Conservation (phyloP, 75 land plant genomes). For the Selaginella tamariscina region DNA sequence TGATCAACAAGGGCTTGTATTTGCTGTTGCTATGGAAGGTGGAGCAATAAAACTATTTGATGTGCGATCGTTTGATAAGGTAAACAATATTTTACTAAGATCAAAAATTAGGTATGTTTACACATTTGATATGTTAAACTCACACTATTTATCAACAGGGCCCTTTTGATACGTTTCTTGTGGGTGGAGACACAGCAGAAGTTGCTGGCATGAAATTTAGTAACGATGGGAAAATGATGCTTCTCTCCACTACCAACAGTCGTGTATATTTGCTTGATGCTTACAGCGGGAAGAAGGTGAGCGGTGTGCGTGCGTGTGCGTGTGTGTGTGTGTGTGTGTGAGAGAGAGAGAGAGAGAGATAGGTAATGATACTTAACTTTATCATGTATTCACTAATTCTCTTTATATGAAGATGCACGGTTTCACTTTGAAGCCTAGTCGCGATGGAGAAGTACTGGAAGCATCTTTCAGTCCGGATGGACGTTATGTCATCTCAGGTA, state of each 20-base stretch:
- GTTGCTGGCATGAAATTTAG: constrained; percentile 94
- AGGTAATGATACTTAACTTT: neutral
- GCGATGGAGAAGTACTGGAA: constrained; percentile 43
- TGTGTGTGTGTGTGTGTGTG: neutral
- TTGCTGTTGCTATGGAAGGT: constrained; percentile 99
- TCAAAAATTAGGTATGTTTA: too few relatives aligned
- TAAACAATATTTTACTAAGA: too few relatives aligned
- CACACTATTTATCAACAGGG: too few relatives aligned
- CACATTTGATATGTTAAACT: too few relatives aligned
- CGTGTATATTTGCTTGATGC: constrained; percentile 90
- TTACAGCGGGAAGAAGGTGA: constrained; percentile 85
- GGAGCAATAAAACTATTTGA: constrained; percentile 95
- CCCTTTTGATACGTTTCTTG: constrained; percentile 90
- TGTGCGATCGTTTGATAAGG: constrained; percentile 95
- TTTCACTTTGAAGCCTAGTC: constrained; percentile 63
- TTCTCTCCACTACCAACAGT: constrained; percentile 83
- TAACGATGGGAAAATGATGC: constrained; percentile 92
- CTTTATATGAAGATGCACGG: constrained; percentile 47
- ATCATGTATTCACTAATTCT: neutral
- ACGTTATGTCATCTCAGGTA: constrained; percentile 74
- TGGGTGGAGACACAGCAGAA: constrained; percentile 91
- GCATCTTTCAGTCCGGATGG: constrained; percentile 92
- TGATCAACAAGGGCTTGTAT: constrained; percentile 98
- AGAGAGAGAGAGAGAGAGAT: too few relatives aligned
- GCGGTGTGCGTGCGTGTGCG: neutral